Base-by-base conservation (phyloP, 495 filamentous ascomycete genomes). In the Hypomontagnella monticulosa region DNA sequence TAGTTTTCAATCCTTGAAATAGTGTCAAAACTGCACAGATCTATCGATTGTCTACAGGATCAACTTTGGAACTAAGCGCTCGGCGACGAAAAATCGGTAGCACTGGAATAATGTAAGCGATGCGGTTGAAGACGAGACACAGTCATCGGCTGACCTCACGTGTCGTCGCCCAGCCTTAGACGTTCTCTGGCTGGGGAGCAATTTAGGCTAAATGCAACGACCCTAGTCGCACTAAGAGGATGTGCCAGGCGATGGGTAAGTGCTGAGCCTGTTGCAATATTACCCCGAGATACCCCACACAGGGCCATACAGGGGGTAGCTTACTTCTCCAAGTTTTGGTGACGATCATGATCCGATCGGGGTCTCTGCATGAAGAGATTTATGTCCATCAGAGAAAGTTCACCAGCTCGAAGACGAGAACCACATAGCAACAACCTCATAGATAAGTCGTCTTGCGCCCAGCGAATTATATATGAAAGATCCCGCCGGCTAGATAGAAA, bases 201-300 rank as follows among this genome's bases (percentile, higher is more conserved):
- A 71, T 71, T 71, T 44, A 73, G 71, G 71, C 71, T 73, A 66
- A 73, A 71, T 68, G 18, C 49, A 23, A 27, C 16, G 50, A 56
- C 49, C 60, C 42, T 38, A 16, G 33, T 63, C 56, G 41, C 15
- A 4, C 20, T 5, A n/a, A n/a, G 37, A 30, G 47, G 30, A 41
- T 37, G 6, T 51, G 20, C 15, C 19, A 48, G n/a, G n/a, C 53
- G 33, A 51, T 34, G 36, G 36, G 15, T 30, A 49, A 14, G 27
- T n/a, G 46, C 32, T 49, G 38, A 50, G 27, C 40, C 30, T 50
- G 20, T 40, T 20, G 11, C 16, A 49, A 23, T 47, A 47, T 63
- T 68, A 63, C 65, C 65, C 65, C 65, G 65, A 61, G 50, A 63
- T 68, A 68, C 65, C 54, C 65, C 65, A 56, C 65, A 63, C 43